Base-by-base conservation (phyloP, 208 protist species). In the Acanthamoeba royreba region DNA sequence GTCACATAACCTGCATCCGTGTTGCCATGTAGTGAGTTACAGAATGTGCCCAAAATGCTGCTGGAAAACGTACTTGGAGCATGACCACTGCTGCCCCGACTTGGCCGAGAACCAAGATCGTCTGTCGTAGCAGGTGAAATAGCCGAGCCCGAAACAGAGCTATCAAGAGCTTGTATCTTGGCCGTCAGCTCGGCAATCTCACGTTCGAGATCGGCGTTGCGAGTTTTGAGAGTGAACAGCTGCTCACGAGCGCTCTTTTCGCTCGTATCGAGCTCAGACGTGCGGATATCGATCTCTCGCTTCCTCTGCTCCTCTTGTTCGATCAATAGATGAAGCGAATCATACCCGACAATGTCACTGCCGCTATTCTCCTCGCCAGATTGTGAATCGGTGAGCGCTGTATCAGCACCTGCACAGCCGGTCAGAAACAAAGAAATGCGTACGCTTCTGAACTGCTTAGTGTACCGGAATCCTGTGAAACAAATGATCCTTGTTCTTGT, bases 191-290 rank as follows among this genome's bases (percentile, higher is more conserved):
- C 74, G 42, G 38, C 74, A n/a, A 85, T 85, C 74, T 85, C 74
- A n/a, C 45, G 38, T 22, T 85, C 74, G 74, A 85, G 74, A n/a
- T 85, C 74, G 74, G 38, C 74, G 45, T 85, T 85, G 74, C 42
- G 38, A 33, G 38, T n/a, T 22, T 47, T 13, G 74, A 13, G n/a
- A 7, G 74, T 25, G 38, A 22, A 4, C 74, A 85, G 74, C 31
- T 31, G 42, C 45, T 53, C 38, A 25, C 74, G 74, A n/a, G 13
- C 28, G n/a, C 38, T n/a, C 17, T 85, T 85, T 11, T 45, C 74
- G 0, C 25, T 49, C 2, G 38, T 31, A n/a, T 85, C 74, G 42
- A 45, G 45, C 40, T 85, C 42, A 25, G 35, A 28, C 38, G 49
- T 33, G 22, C 45, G 42, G 22, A 22, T 17, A 11, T 85, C 74